Percentiles rank a stretch among this genome's conserved stretches.
These are phyloP conservation scores for Gonium pectorale DNA, from an alignment of 139 green algal species.

Conservation along the genomic window DNA sequence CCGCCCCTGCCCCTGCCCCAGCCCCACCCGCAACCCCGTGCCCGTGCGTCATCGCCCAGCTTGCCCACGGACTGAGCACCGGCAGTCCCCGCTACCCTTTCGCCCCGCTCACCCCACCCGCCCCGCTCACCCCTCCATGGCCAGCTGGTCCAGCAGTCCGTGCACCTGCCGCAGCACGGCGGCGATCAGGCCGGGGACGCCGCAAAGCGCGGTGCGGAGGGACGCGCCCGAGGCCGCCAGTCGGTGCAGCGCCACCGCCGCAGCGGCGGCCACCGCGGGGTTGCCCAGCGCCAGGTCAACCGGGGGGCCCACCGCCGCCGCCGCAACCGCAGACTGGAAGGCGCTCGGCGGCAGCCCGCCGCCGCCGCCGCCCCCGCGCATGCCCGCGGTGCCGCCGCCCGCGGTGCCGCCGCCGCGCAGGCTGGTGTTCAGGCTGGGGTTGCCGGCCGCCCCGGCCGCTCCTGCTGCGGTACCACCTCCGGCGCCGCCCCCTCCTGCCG, in stretches of 20 bases:
- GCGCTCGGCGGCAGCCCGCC: neutral
- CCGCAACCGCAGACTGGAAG: neutral
- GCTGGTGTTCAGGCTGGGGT: neutral
- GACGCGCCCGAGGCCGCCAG: neutral
- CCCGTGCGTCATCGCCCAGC: too few species aligned
- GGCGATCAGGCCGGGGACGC: neutral
- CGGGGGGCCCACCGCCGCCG: neutral
- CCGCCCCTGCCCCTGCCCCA: neutral
- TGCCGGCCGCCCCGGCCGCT: too few species aligned
- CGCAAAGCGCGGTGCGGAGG: neutral
- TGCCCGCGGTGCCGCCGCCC: neutral
- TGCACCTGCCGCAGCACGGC: conserved; percentile 32
- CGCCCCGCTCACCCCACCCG: neutral
- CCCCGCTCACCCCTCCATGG: conserved; percentile 16
- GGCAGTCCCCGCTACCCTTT: too few species aligned
- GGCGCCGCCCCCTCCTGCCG: too few species aligned
- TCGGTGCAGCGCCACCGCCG: conserved; percentile 20
- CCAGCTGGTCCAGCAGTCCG: conserved; percentile 25
- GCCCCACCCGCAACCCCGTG: too few species aligned
- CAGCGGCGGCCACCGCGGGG: conserved; percentile 15
- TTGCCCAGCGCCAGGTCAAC: neutral
- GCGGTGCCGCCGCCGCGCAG: neutral
- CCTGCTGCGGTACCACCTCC: neutral
- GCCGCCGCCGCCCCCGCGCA: neutral
- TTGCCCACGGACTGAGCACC: too few species aligned